These are phyloP conservation scores for Aspergillus mulundensis DNA, from an alignment of 495 filamentous ascomycete genomes.

Conservation along the genomic window DNA sequence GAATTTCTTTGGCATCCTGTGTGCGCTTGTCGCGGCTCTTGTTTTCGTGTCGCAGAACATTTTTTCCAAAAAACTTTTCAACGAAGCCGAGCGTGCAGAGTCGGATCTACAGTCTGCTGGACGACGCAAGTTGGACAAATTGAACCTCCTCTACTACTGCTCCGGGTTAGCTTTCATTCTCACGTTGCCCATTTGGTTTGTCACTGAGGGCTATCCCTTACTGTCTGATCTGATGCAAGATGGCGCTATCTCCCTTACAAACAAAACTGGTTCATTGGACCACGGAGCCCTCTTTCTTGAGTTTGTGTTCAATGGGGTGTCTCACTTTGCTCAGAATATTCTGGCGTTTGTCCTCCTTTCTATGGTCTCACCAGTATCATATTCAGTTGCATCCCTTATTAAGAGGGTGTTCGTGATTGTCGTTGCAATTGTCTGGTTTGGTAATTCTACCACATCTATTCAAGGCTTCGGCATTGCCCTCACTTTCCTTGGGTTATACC, in stretches of 20 bases:
- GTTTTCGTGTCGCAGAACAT: constrained; percentile 99
- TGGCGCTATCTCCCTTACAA: constrained; percentile 64
- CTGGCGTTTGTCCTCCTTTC: constrained; percentile 88
- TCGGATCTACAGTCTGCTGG: constrained; percentile 55
- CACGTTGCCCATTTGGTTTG: constrained; percentile 91
- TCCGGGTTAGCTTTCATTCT: constrained; percentile 85
- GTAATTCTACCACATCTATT: constrained; percentile 73
- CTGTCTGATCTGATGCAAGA: constrained; percentile 42
- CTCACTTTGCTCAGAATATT: constrained; percentile 96
- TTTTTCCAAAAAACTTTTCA: constrained; percentile 98
- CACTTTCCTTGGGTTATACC: constrained; percentile 88
- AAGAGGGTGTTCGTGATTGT: constrained; percentile 97
- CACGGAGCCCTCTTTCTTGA: constrained; percentile 75
- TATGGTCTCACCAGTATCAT: constrained; percentile 92
- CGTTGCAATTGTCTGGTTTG: constrained; percentile 94
- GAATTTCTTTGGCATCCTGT: constrained; percentile 81
- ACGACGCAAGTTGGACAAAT: constrained; percentile 82
- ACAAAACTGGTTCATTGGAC: constrained; percentile 65
- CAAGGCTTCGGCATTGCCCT: constrained; percentile 83
- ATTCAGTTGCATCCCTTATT: constrained; percentile 90
- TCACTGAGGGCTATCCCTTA: constrained; percentile 77
- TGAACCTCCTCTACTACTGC: constrained; percentile 96
- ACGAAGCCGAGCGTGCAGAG: constrained; percentile 80
- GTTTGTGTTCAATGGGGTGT: constrained; percentile 94
- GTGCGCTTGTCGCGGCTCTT: constrained; percentile 79